Conservation (phyloP, 768 basidiomycete genomes). For the Russula brevipes region DNA sequence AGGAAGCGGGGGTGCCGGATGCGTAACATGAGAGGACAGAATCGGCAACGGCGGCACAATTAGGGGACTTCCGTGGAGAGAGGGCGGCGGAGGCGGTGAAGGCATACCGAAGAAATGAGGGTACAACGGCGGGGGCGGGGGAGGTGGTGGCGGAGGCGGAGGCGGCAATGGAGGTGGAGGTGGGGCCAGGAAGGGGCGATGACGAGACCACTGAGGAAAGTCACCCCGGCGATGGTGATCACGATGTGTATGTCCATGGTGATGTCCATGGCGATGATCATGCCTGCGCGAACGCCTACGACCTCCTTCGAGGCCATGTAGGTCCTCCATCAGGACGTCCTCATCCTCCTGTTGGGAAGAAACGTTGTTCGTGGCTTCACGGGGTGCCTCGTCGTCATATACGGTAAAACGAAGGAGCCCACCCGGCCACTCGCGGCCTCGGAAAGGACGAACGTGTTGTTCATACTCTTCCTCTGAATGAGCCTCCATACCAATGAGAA, state of each 20-base stretch:
- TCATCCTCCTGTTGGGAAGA: background rate
- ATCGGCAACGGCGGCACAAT: constrained; percentile 2
- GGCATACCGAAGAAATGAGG: constrained; percentile 19
- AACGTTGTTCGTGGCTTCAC: constrained; percentile 2
- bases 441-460: constrained; percentile 45
- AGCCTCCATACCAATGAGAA: constrained; percentile 59
- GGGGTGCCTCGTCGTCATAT: constrained; percentile 46
- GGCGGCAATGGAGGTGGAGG: constrained; percentile 12
- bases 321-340: background rate
- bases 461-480: constrained; percentile 55
- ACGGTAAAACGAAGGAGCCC: constrained; percentile 61
- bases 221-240: constrained; percentile 5
- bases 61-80: background rate
- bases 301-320: background rate
- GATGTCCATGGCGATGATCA: constrained; percentile 13
- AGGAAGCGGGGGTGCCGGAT: constrained; percentile 26
- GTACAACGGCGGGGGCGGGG: constrained; percentile 25
- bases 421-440: constrained; percentile 48
- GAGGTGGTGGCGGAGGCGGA: background rate
- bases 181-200: constrained; percentile 10
- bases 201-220: constrained; percentile 15
- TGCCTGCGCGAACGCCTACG: constrained; percentile 7
- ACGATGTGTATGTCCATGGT: constrained; percentile 6
- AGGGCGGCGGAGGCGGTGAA: constrained; percentile 13
- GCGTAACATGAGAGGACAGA: background rate